Evolutionary conservation across 768 basidiomycete genomes (phyloP).

Genomic region (Kockovaella imperatae): DNA sequence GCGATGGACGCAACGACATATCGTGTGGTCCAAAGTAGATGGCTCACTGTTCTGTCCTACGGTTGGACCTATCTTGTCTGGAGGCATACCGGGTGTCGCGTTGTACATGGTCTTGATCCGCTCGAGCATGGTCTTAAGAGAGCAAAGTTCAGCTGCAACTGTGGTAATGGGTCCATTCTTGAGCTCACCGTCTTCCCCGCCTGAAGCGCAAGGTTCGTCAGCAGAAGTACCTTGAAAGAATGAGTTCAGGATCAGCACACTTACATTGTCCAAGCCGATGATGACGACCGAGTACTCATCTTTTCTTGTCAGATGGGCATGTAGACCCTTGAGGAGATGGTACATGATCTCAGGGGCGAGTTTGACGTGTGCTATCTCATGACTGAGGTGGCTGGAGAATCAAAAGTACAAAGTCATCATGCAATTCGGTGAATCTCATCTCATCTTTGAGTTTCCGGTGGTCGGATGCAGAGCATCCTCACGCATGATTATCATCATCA

Average conservation of each 20-base stretch:
- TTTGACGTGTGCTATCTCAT: not conserved
- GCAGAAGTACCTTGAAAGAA: constrained; percentile 50
- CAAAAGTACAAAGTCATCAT: not conserved
- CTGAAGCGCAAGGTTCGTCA: constrained; percentile 6
- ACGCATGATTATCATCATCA: too few relatives aligned
- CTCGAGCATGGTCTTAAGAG: constrained; percentile 70
- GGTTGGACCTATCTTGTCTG: constrained; percentile 90
- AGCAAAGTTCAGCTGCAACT: not conserved
- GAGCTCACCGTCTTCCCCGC: constrained; percentile 37
- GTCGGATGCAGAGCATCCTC: too few relatives aligned
- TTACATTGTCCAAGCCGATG: constrained; percentile 55
- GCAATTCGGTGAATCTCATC: too few relatives aligned
- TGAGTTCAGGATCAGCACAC: constrained; percentile 9
- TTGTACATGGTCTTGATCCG: constrained; percentile 90
- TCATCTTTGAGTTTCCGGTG: too few relatives aligned
- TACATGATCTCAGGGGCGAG: constrained; percentile 56
- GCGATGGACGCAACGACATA: not conserved
- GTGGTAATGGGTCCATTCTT: not conserved
- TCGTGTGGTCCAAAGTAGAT: not conserved
- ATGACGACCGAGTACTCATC: constrained; percentile 90
- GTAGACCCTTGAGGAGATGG: constrained; percentile 83
- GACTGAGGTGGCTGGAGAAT: not conserved
- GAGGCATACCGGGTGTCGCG: constrained; percentile 72
- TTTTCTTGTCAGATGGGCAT: constrained; percentile 74
- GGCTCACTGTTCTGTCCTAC: constrained; percentile 92